Evolutionary conservation across 768 basidiomycete species (phyloP), one percentile per base, ranked within the genome.

Genomic region (Glaciozyma martinii): DNA sequence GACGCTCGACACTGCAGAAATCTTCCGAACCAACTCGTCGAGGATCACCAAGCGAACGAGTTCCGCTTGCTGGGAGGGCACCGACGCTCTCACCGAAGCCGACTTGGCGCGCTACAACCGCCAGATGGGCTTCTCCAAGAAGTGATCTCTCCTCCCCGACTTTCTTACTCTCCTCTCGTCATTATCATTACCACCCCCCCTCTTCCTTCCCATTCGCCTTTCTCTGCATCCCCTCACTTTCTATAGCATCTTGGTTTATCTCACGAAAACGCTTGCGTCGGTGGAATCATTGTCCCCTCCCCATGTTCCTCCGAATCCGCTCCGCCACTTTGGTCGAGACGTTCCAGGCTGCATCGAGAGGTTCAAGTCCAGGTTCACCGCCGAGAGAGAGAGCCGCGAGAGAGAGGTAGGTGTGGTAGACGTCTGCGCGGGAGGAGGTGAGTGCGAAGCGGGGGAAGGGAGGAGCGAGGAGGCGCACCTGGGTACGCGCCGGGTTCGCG

Each of bases 11-110:
- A 30, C 3, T 37, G 23, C 61, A 72, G 91, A 97, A 73, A 81
- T 98, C 68, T 99, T 99, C 82, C 76, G 76, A 54, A 73, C 72
- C 30, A 82, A 84, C 72, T 81, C 79, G 32, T 81, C 85, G 67
- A 85, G 84, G 23, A 95, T 95, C 80, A 81, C 93, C 63, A 86
- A 89, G 10, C 81, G 94, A 55, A 89, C 90, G 13, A 93, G 90
- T 73, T 93, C 90, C 16, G 94, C 94, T 42, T 95, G 95, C 75
- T 98, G 94, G 94, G 82, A 85, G 9, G 90, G 90, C n/a, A 78
- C 86, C n/a, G 94, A 97, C 78, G 81, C 85, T 30, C 78, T 98
- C 71, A 93, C 90, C 21, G 76, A 80, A 29, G 85, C 87, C 68
- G 94, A 97, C 77, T 86, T 93, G 77, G 78, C 81, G 63, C 88